These are phyloP conservation scores for Hordeum pubiflorum DNA, from an alignment of 202 grass and related monocot species.

Conservation along the genomic window DNA sequence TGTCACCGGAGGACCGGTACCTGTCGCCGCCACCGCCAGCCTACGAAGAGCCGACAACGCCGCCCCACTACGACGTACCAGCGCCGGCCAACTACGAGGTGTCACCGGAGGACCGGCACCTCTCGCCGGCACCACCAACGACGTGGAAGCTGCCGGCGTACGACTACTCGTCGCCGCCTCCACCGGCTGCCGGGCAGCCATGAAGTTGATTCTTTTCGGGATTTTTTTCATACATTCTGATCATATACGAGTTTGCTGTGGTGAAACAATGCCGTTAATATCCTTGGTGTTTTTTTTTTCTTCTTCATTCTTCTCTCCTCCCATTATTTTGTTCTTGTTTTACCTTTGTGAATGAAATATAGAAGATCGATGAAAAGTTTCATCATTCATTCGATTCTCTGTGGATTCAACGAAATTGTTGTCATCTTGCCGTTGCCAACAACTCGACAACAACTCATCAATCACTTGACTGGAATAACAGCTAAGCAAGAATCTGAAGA, in stretches of 20 bases:
- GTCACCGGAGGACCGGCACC: background rate
- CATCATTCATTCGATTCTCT: background rate
- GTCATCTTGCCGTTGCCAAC: background rate
- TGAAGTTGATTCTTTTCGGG: slow-evolving; percentile 25
- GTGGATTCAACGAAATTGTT: background rate
- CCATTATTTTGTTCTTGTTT: background rate
- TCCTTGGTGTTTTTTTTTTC: background rate
- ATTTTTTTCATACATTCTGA: slow-evolving; percentile 14
- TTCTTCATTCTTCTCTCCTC: background rate
- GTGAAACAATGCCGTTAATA: slow-evolving; percentile 17
- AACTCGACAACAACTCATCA: background rate
- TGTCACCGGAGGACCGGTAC: slow-evolving; percentile 45
- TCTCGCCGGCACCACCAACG: background rate
- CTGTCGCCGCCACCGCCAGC: slow-evolving; percentile 19
- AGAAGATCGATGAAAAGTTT: background rate
- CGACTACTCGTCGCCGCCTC: slow-evolving; percentile 40
- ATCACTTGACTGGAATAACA: background rate
- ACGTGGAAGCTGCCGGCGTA: slow-evolving; percentile 30
- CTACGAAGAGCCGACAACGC: background rate
- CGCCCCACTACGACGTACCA: slow-evolving; percentile 2
- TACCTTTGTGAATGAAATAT: slow-evolving; percentile 8
- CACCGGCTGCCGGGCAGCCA: slow-evolving; percentile 7
- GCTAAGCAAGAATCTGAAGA: background rate
- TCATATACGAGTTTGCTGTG: slow-evolving; percentile 26
- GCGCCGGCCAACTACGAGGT: slow-evolving; percentile 3